phyloP scores from a whole-genome alignment of 1,139 yeast genomes.

The Yamadazyma blattariae region DNA sequence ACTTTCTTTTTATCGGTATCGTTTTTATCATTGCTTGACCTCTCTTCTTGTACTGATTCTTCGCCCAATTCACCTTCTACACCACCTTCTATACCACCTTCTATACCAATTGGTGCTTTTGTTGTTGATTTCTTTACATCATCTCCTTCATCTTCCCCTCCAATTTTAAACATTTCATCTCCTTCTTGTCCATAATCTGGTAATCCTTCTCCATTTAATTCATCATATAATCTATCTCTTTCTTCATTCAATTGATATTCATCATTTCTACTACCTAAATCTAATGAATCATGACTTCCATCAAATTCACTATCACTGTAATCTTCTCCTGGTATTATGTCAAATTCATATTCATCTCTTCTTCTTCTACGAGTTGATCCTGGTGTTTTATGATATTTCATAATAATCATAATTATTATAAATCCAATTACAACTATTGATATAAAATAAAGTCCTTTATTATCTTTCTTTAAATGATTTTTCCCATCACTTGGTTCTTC shows the following conservation, averaged over 20 bases:
- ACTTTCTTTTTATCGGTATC: constrained; percentile 5
- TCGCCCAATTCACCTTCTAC: too few relatives aligned
- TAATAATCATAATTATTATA: constrained; percentile 48
- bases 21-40: not conserved
- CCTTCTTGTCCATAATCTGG: constrained; percentile 40
- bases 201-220: constrained; percentile 35
- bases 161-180: constrained; percentile 45
- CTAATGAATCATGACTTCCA: constrained; percentile 25
- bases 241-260: constrained; percentile 20
- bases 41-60: not conserved
- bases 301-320: constrained; percentile 33
- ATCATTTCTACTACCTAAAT: constrained; percentile 24
- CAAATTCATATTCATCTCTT: constrained; percentile 76
- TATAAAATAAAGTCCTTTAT: constrained; percentile 58
- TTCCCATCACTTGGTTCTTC: constrained; percentile 26
- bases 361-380: constrained; percentile 49
- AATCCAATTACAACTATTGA: constrained; percentile 61
- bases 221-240: constrained; percentile 40
- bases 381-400: constrained; percentile 52
- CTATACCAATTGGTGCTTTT: too few relatives aligned
- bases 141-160: constrained; percentile 33
- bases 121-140: too few relatives aligned
- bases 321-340: constrained; percentile 72
- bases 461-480: constrained; percentile 30
- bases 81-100: too few relatives aligned